Conservation (phyloP, 2,329 filamentous ascomycete genomes). For the Neopestalotiopsis clavispora region DNA sequence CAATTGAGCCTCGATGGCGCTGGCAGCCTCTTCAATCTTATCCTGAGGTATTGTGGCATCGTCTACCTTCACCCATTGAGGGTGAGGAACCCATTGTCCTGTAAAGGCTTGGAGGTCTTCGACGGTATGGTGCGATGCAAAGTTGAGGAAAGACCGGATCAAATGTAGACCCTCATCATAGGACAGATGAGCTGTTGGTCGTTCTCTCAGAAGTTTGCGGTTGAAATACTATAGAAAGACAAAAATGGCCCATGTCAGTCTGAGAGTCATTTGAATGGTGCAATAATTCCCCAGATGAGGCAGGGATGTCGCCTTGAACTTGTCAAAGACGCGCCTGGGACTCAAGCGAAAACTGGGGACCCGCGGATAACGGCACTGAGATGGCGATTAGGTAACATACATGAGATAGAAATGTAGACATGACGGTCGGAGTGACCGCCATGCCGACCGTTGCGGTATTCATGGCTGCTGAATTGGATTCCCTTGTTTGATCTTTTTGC, state of each 20-base stretch:
- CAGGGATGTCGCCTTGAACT: constrained; percentile 13
- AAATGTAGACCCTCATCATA: constrained; percentile 93
- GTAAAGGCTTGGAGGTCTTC: constrained; percentile 95
- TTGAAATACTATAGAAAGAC: constrained; percentile 72
- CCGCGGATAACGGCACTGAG: constrained; percentile 5
- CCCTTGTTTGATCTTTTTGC: not conserved
- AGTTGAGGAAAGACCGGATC: constrained; percentile 83
- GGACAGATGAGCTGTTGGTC: constrained; percentile 87
- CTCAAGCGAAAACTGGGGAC: not conserved
- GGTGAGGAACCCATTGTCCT: constrained; percentile 86
- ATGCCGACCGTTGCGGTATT: constrained; percentile 78
- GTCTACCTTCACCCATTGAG: constrained; percentile 84
- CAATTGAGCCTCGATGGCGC: constrained; percentile 73
- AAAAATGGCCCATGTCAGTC: not conserved
- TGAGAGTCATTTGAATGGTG: not conserved
- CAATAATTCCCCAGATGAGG: not conserved
- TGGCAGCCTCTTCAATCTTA: constrained; percentile 70
- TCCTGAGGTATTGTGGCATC: constrained; percentile 67
- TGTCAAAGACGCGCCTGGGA: not conserved
- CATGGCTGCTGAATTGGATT: constrained; percentile 38
- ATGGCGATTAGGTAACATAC: constrained; percentile 52
- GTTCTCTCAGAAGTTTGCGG: constrained; percentile 73
- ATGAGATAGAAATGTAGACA: constrained; percentile 87
- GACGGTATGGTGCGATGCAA: constrained; percentile 86
- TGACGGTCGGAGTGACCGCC: constrained; percentile 85